Conservation (phyloP, 371 early-diverging fungal genomes). For the Haplosporangium sp. region DNA sequence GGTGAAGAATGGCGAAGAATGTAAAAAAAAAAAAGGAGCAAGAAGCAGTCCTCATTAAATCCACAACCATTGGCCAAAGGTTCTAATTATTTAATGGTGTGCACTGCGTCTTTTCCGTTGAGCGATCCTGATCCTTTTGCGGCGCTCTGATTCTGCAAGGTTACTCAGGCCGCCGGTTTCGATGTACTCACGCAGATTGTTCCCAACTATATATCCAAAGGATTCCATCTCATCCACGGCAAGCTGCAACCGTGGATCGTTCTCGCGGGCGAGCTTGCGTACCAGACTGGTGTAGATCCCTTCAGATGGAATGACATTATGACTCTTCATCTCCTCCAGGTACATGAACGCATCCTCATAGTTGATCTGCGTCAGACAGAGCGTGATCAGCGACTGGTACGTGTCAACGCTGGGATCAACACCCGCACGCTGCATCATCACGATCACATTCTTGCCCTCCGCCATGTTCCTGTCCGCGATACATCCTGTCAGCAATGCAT, state of each 20-base stretch:
- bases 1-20: conserved; percentile 1
- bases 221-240: conserved; percentile 81
- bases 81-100: neutral
- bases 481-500: conserved; percentile 70
- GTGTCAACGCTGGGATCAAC: conserved; percentile 68
- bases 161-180: conserved; percentile 55
- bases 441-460: conserved; percentile 67
- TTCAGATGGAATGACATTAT: conserved; percentile 72
- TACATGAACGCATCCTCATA: conserved; percentile 84
- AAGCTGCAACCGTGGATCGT: conserved; percentile 74
- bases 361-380: conserved; percentile 63
- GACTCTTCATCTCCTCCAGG: conserved; percentile 81
- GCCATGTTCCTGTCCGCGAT: conserved; percentile 60
- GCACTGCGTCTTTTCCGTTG: conserved; percentile 37
- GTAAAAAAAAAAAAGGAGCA: neutral
- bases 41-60: neutral
- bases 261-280: conserved; percentile 68
- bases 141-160: conserved; percentile 49
- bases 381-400: conserved; percentile 68
- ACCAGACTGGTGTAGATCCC: conserved; percentile 66
- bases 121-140: conserved; percentile 36
- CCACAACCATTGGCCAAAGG: neutral
- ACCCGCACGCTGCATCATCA: conserved; percentile 64
- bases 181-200: conserved; percentile 49
- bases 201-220: conserved; percentile 65